phyloP scores from a whole-genome alignment of 108 stramenopile genomes.

The Ochromonas danica region DNA sequence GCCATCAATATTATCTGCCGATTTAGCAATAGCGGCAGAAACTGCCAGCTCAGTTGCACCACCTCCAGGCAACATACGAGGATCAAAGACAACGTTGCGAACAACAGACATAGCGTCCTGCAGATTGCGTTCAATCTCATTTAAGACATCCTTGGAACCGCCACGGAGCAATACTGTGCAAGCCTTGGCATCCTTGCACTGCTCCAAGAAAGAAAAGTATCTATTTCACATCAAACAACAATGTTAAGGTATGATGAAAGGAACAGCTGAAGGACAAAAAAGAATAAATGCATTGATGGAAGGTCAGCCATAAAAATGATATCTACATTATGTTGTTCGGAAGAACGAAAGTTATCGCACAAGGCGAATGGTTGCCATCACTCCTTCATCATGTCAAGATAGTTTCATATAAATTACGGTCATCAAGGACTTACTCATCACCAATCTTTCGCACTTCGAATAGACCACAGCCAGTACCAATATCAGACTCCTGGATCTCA shows the following conservation, averaged over 20 bases:
- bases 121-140: conserved; percentile 98
- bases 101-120: conserved; percentile 99
- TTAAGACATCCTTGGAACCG: conserved; percentile 97
- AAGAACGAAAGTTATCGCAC: conserved; percentile 27
- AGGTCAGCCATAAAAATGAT: too few species aligned
- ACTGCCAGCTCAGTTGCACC: conserved; percentile 99
- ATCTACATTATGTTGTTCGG: neutral
- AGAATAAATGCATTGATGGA: too few species aligned
- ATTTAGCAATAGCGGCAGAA: conserved; percentile 74
- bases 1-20: conserved; percentile 42
- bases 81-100: conserved; percentile 95
- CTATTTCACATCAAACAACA: neutral
- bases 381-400: neutral
- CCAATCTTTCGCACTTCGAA: conserved; percentile 99
- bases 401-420: neutral
- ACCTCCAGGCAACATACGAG: conserved; percentile 94
- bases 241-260: too few species aligned
- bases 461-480: conserved; percentile 94
- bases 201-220: neutral
- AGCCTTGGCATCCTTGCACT: conserved; percentile 96
- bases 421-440: conserved; percentile 47
- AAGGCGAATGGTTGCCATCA: neutral
- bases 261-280: too few species aligned
- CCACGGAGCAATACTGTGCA: conserved; percentile 97
- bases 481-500: conserved; percentile 94